A percentile compares a stretch with the other conserved stretches of the same genome.
Conservation (phyloP, 345 rosid genomes). For the Brassica cretica region DNA sequence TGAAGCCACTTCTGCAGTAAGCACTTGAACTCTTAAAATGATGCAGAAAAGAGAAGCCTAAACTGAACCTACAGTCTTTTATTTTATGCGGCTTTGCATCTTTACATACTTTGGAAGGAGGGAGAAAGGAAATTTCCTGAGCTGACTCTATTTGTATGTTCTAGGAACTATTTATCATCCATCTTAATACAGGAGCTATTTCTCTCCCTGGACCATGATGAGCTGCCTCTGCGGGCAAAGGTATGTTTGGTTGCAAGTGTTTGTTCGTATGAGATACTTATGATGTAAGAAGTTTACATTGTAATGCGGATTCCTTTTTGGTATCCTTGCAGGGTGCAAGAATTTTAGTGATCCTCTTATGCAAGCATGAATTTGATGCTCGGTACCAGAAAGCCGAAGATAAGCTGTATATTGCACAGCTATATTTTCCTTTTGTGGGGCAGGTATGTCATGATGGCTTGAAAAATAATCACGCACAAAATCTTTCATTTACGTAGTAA, state of each 20-base stretch:
- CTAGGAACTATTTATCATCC: slow-evolving; percentile 96
- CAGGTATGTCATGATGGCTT: slow-evolving; percentile 55
- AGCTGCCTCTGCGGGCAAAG: slow-evolving; percentile 90
- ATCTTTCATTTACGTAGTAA: slow-evolving; percentile 20
- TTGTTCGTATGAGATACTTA: slow-evolving; percentile 25
- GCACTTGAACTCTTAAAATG: slow-evolving; percentile 10
- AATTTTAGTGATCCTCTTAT: slow-evolving; percentile 79
- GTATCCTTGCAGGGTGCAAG: slow-evolving; percentile 80
- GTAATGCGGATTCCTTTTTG: slow-evolving; percentile 25
- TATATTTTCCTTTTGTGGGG: slow-evolving; percentile 90
- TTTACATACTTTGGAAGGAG: not conserved
- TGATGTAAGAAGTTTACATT: slow-evolving; percentile 18
- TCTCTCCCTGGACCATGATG: slow-evolving; percentile 97
- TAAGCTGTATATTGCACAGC: slow-evolving; percentile 92
- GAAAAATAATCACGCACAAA: not conserved
- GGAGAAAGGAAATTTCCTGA: slow-evolving; percentile 20
- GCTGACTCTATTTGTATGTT: slow-evolving; percentile 42
- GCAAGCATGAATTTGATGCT: slow-evolving; percentile 97
- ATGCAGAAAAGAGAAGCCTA: slow-evolving; percentile 18
- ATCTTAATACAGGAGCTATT: slow-evolving; percentile 94
- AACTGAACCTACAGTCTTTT: slow-evolving; percentile 15
- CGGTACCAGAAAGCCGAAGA: slow-evolving; percentile 99
- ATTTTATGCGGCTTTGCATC: slow-evolving; percentile 12
- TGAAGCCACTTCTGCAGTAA: slow-evolving; percentile 20
- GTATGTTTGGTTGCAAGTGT: slow-evolving; percentile 35